phyloP scores from a whole-genome alignment of 129 eudicot species.

The Rutidosis leptorrhynchoides region DNA sequence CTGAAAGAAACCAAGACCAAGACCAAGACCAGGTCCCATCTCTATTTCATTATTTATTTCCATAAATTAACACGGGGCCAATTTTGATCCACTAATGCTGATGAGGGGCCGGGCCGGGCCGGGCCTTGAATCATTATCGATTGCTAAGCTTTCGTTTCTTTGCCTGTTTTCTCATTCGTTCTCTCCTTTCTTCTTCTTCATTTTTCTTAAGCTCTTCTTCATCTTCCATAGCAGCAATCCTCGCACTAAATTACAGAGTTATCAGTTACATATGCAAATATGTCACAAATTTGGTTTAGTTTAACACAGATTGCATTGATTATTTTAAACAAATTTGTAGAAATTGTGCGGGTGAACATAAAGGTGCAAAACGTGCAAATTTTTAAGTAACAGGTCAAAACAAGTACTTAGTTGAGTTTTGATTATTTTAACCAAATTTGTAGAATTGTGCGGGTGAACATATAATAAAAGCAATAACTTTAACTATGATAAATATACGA shows the following conservation, averaged over 20 bases:
- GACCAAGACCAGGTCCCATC: too few relatives aligned
- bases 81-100: too few relatives aligned
- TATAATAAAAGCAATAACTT: too few relatives aligned
- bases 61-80: slow-evolving; percentile 17
- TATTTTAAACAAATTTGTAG: too few relatives aligned
- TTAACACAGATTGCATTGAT: not conserved
- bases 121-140: slow-evolving; percentile 20
- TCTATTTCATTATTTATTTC: too few relatives aligned
- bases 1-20: too few relatives aligned
- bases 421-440: too few relatives aligned
- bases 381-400: not conserved
- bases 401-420: too few relatives aligned
- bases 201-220: slow-evolving; percentile 64
- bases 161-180: slow-evolving; percentile 15
- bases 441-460: too few relatives aligned
- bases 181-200: slow-evolving; percentile 55
- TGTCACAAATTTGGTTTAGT: not conserved
- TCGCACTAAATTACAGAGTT: slow-evolving; percentile 47
- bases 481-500: too few relatives aligned
- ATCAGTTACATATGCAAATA: not conserved
- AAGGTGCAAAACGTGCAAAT: not conserved
- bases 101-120: too few relatives aligned
- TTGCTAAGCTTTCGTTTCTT: slow-evolving; percentile 29
- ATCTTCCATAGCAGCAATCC: slow-evolving; percentile 67
- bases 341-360: too few relatives aligned